Base-by-base conservation (phyloP, 1,284 basidiomycete species). In the Tilletiopsis washingtonensis region DNA sequence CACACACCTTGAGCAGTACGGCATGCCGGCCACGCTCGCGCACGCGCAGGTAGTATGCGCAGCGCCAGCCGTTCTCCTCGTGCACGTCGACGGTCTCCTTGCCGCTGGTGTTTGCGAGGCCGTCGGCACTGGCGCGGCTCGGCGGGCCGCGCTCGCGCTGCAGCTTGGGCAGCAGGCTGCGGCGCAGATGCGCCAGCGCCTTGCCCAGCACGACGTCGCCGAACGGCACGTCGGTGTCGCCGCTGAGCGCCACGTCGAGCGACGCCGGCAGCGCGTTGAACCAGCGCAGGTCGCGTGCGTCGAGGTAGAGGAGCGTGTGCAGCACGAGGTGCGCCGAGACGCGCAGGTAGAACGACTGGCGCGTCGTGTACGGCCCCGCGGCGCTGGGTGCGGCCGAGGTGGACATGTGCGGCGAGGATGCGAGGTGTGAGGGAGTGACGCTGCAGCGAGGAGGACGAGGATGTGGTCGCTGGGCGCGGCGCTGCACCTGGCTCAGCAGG, bases 1-100 rank as follows among this genome's bases (percentile, higher is more conserved):
- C 79, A 58, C 82, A 83, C 70, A 89, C 88, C 76, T 86, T 87
- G 74, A 98, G 59, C 20, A 76, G 49, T 5, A 76, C 75, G 15
- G 69, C 71, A 44, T 76, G 75, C 17, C 67, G 51, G 17, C 17
- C 17, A 17, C 32, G 12, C 12, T 17, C 32, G 32, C 32, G 12
- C 2, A 34, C 3, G 2, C 32, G 62, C 53, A 76, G 76, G 53
- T 73, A 76, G 59, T 72, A 76, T 2, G 73, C 70, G 50, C 75
- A 63, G 21, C 69, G 68, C 40, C 66, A 75, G 47, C 65, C 65
- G 20, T 50, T 57, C 57, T 66, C 49, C 5, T 47, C 62, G 36
- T 70, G 73, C 14, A 74, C 68, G 38, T 75, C 74, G n/a, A 75
- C 67, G 47, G 68, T 64, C 21, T 69, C 63, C 55, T 62, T 67